Percentiles rank a stretch among this genome's conserved stretches.
These are phyloP conservation scores for Myxozyma neglecta DNA, from an alignment of 805 yeast species.

Conservation along the genomic window DNA sequence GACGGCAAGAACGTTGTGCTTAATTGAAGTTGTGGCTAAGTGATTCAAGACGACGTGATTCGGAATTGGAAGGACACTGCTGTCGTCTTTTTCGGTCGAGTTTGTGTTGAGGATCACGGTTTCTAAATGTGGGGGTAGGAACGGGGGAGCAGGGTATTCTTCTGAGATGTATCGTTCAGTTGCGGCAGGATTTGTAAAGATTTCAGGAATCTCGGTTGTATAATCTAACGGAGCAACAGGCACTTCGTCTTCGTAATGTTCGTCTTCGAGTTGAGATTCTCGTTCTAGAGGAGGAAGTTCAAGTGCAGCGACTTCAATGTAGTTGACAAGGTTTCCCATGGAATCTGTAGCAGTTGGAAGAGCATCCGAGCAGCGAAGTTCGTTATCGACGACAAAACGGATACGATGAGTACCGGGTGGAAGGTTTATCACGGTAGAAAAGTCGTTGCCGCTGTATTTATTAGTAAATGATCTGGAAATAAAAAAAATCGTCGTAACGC, in stretches of 20 bases:
- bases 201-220: conserved; percentile 45
- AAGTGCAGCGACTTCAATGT: conserved; percentile 60
- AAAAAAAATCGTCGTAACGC: background rate
- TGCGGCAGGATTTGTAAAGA: conserved; percentile 46
- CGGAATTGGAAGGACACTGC: conserved; percentile 89
- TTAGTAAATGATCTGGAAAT: background rate
- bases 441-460: conserved; percentile 39
- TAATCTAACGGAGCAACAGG: conserved; percentile 35
- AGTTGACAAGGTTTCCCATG: conserved; percentile 92
- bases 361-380: conserved; percentile 80
- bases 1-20: conserved; percentile 90
- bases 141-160: conserved; percentile 80
- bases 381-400: conserved; percentile 91
- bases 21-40: conserved; percentile 91
- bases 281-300: conserved; percentile 33
- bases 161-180: conserved; percentile 43
- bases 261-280: conserved; percentile 28
- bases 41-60: conserved; percentile 93
- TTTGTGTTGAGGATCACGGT: conserved; percentile 79
- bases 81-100: conserved; percentile 71
- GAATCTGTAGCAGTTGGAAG: conserved; percentile 97
- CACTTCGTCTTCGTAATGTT: conserved; percentile 27
- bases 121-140: conserved; percentile 93
- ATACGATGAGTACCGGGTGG: conserved; percentile 93
- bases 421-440: conserved; percentile 68